Percentiles rank a stretch among this genome's conserved stretches.
Conservation (phyloP, 805 yeast genomes). For the Debaryomyces prosopidis region DNA sequence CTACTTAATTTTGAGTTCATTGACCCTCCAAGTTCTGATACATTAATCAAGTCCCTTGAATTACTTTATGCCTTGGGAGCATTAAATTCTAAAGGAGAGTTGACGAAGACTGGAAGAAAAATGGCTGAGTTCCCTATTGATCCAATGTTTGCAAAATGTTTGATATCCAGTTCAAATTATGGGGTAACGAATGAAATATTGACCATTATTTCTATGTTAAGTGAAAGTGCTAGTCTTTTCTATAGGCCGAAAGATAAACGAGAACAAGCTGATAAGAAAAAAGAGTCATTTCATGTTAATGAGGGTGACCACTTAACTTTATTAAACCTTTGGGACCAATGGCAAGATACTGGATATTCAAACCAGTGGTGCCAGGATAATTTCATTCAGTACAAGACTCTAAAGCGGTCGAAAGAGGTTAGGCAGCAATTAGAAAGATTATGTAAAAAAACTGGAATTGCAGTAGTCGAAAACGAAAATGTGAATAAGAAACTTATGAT, state of each 20-base stretch:
- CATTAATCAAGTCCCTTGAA: slow-evolving; percentile 75
- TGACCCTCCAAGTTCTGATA: slow-evolving; percentile 81
- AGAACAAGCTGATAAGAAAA: slow-evolving; percentile 64
- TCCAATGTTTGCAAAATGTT: slow-evolving; percentile 80
- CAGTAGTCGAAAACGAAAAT: slow-evolving; percentile 16
- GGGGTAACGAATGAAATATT: slow-evolving; percentile 69
- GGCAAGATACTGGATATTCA: slow-evolving; percentile 69
- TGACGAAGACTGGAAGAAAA: slow-evolving; percentile 74
- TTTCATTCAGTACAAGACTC: slow-evolving; percentile 72
- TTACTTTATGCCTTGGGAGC: slow-evolving; percentile 88
- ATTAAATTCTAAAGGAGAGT: slow-evolving; percentile 70
- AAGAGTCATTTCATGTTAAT: slow-evolving; percentile 52
- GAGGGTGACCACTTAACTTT: slow-evolving; percentile 81
- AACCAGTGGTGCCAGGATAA: slow-evolving; percentile 84
- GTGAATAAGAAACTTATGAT: slow-evolving; percentile 24
- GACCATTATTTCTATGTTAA: slow-evolving; percentile 79
- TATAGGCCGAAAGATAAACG: slow-evolving; percentile 68
- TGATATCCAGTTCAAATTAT: slow-evolving; percentile 60
- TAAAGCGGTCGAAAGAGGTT: slow-evolving; percentile 68
- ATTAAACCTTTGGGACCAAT: slow-evolving; percentile 72
- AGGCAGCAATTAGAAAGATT: slow-evolving; percentile 66
- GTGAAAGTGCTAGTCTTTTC: slow-evolving; percentile 72
- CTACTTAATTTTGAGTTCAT: slow-evolving; percentile 81
- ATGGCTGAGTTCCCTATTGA: slow-evolving; percentile 94
- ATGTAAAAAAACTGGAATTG: slow-evolving; percentile 54